A percentile compares a stretch with the other conserved stretches of the same genome.
Conservation (phyloP, 129 eudicot genomes). For the Tanacetum coccineum region DNA sequence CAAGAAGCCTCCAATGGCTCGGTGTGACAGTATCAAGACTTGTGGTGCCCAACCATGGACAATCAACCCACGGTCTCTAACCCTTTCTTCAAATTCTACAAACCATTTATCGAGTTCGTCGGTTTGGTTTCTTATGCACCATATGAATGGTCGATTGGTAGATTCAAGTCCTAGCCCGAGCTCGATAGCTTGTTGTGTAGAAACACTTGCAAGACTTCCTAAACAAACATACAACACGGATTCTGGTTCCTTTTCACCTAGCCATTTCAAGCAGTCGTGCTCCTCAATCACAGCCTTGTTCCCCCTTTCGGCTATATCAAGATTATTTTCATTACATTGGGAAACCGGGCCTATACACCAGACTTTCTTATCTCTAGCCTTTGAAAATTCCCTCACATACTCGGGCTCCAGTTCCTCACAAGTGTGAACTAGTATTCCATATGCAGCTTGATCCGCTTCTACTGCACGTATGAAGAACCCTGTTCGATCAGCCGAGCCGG, state of each 20-base stretch:
- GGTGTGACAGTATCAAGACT: constrained; percentile 51
- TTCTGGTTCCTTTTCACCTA: constrained; percentile 26
- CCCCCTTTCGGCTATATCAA: constrained; percentile 42
- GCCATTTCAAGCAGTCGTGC: constrained; percentile 43
- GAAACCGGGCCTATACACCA: constrained; percentile 63
- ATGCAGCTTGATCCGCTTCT: constrained; percentile 31
- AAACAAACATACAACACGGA: constrained; percentile 55
- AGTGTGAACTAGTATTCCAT: constrained; percentile 42
- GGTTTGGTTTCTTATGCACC: constrained; percentile 36
- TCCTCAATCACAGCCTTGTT: constrained; percentile 39
- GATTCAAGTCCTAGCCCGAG: constrained; percentile 49
- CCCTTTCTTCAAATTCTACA: constrained; percentile 37
- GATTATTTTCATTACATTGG: constrained; percentile 31
- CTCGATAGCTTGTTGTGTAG: constrained; percentile 44
- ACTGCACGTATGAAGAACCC: not conserved
- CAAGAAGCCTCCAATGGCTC: constrained; percentile 47
- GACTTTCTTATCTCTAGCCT: constrained; percentile 22
- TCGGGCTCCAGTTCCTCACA: constrained; percentile 50
- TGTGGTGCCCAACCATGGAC: constrained; percentile 73
- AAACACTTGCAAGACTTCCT: constrained; percentile 44
- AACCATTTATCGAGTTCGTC: constrained; percentile 39
- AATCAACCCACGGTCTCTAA: constrained; percentile 39
- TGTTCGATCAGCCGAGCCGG: not conserved
- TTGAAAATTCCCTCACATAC: constrained; percentile 35
- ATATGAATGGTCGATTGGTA: constrained; percentile 46